phyloP scores from a whole-genome alignment of 2,329 filamentous ascomycete species.

The Pseudogymnoascus sp. region DNA sequence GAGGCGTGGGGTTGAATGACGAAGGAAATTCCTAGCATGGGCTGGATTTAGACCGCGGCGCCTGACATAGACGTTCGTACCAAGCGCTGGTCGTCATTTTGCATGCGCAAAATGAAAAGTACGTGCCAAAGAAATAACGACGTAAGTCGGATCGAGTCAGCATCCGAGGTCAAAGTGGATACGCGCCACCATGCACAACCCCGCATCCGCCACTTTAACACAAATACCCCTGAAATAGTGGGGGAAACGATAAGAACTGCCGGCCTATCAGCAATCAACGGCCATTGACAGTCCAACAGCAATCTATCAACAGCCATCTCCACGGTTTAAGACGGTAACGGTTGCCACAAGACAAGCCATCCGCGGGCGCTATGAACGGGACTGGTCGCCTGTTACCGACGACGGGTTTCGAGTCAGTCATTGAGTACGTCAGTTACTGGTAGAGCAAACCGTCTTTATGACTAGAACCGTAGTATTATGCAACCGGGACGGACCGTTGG shows the following conservation, averaged over 20 bases:
- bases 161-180: background rate
- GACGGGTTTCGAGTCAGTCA: background rate
- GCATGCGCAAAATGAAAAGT: background rate
- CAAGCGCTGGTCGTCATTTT: background rate
- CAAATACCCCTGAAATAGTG: background rate
- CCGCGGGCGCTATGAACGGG: background rate
- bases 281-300: background rate
- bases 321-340: background rate
- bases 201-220: background rate
- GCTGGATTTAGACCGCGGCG: background rate
- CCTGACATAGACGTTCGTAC: background rate
- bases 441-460: background rate
- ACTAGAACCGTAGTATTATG: background rate
- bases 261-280: background rate
- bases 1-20: constrained; percentile 1
- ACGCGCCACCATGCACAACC: background rate
- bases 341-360: background rate
- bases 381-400: background rate
- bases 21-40: background rate
- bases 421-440: background rate
- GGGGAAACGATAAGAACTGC: background rate
- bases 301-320: background rate
- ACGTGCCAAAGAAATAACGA: background rate
- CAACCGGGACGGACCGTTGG: background rate
- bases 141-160: background rate